Conservation (phyloP, 306 rosid species). For the Vachellia collinsii region DNA sequence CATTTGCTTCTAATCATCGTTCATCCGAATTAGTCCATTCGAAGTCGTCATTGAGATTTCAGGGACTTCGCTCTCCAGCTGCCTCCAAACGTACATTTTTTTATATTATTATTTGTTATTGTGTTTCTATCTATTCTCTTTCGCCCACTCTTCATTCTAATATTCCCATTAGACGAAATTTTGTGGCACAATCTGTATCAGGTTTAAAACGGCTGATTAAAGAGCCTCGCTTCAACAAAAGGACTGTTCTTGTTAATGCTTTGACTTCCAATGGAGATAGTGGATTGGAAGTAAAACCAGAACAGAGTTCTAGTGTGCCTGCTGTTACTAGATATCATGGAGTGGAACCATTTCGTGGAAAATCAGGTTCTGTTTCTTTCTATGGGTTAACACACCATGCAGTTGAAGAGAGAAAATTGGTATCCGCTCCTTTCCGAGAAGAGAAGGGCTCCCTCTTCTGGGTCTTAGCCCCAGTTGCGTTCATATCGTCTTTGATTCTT, state of each 20-base stretch:
- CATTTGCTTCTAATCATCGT: conserved; percentile 28
- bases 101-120: neutral
- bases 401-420: conserved; percentile 73
- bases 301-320: conserved; percentile 38
- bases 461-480: conserved; percentile 73
- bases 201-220: conserved; percentile 48
- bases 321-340: conserved; percentile 43
- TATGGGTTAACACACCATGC: conserved; percentile 71
- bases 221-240: conserved; percentile 39
- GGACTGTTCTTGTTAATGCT: conserved; percentile 42
- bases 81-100: conserved; percentile 46
- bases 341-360: conserved; percentile 82
- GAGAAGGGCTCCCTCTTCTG: conserved; percentile 72
- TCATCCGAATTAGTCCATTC: conserved; percentile 28
- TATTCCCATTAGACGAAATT: neutral
- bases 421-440: conserved; percentile 72
- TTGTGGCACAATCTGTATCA: conserved; percentile 29
- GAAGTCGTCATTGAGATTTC: conserved; percentile 35
- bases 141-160: neutral
- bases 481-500: conserved; percentile 68
- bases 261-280: conserved; percentile 52
- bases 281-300: conserved; percentile 50
- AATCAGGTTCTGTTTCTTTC: conserved; percentile 85
- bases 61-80: conserved; percentile 29
- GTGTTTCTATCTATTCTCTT: neutral